phyloP scores from a whole-genome alignment of 306 rosid species.

The Casuarina equisetifolia region DNA sequence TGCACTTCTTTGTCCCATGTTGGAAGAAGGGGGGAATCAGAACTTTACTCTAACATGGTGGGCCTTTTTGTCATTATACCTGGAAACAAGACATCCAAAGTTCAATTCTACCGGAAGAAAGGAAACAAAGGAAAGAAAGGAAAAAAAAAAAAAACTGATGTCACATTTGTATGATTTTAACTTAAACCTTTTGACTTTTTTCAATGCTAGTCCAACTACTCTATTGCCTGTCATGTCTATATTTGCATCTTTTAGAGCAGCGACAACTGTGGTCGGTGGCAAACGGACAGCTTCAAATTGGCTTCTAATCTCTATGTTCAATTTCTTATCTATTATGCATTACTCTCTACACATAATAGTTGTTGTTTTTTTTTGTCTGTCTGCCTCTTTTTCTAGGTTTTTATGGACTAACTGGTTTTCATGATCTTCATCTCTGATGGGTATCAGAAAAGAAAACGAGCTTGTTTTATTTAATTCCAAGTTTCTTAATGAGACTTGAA shows the following conservation, averaged over 20 bases:
- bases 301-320: neutral
- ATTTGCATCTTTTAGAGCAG: neutral
- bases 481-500: neutral
- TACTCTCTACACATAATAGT: neutral
- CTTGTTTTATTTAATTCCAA: neutral
- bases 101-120: neutral
- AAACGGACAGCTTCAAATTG: neutral
- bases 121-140: too few relatives aligned
- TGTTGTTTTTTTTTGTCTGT: neutral
- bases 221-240: too few relatives aligned
- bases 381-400: neutral
- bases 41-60: neutral
- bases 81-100: neutral
- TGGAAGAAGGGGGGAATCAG: neutral
- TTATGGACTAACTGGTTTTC: neutral
- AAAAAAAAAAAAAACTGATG: neutral
- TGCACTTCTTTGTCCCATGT: neutral
- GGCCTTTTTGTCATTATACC: neutral
- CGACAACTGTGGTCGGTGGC: neutral
- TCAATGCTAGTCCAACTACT: neutral
- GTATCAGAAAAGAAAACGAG: neutral
- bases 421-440: neutral
- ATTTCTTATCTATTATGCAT: neutral
- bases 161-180: neutral
- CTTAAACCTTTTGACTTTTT: neutral